Evolutionary conservation across 2,329 filamentous ascomycete species (phyloP), one percentile per base, ranked within the genome.

Genomic region (Metarhizium brunneum): DNA sequence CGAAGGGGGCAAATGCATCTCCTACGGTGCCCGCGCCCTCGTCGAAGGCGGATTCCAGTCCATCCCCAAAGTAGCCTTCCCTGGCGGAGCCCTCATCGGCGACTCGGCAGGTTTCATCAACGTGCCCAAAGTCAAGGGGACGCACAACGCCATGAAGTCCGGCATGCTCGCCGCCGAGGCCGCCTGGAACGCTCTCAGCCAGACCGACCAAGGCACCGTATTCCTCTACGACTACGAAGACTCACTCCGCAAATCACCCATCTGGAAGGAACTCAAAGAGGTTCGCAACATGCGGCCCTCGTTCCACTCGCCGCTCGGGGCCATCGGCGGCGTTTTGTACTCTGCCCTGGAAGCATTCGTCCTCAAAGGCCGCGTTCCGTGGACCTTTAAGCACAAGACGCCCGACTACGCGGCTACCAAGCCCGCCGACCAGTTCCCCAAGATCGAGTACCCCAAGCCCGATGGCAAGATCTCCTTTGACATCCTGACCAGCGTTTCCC

Each of bases 241-340:
- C 64, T 80, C 88, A 54, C 83, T 99, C 52, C 87, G 92, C 57
- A 83, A 87, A 56, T 95, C 90, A 43, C 82, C 78, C 59, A 95
- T 99, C 70, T 97, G 92, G 92, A 88, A 88, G 67, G 94, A 99
- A 70, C 80, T 99, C 56, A 90, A 90, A 68, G 86, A 94, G 70
- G 94, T 99, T 59, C 90, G 94, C 67, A 99, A 99, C 74, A 96
- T 99, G 85, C 87, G 94, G 3, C 94, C 94, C 0, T 92, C 91
- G 0, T 99, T 99, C 82, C 88, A 95, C 73, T 85, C 76, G 3
- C 86, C 90, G 2, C 80, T 99, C 0, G 92, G 92, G 50, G 74
- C 97, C 51, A 94, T 90, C 68, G 94, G 94, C 60, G 92, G 94
- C 54, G 80, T 99, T 60, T 67, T 92, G 65, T 99, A 97, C 75